Evolutionary conservation across 352 stramenopile genomes (phyloP), one percentile per base, ranked within the genome.

Genomic region (Globisporangium uncinulatum): DNA sequence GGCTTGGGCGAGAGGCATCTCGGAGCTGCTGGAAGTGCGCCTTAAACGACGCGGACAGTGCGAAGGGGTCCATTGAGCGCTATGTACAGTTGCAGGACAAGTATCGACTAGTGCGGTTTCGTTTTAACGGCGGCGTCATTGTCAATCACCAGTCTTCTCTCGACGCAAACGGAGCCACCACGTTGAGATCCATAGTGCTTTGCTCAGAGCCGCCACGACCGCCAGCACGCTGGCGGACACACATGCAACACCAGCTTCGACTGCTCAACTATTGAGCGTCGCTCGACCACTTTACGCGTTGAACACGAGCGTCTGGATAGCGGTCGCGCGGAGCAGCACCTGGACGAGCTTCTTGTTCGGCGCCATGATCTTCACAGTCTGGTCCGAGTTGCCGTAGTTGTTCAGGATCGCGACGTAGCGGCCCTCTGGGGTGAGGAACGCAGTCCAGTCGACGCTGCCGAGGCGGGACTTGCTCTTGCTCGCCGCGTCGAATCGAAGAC

Each of bases 301-400:
- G 48, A 76, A 76, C 17, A 78, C 67, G 10, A 78, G 63, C 14
- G 70, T 78, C 43, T 78, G 70, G 56, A 78, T 74, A 37, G 70
- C 73, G n/a, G 62, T 73, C 20, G 70, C 59, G 45, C 62, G 62
- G 37, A 75, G 65, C 11, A 67, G 57, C 42, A 76, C 65, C 31
- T 69, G 29, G 42, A 78, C 65, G 55, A 78, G 50, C 55, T 75
- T 78, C 9, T 57, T 56, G 52, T 57, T 73, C 11, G 70, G 70
- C 20, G 59, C 57, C 61, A 75, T 59, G 42, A 78, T 67, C 56
- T 74, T 78, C 61, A 78, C 60, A 6, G 65, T 75, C 51, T 69
- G 48, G 57, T 65, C 67, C n/a, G 37, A 53, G 47, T 72, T 41
- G 34, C 66, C 70, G 41, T 71, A 71, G 59, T 78, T 80, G 59